Conservation (phyloP, 148 eudicot genomes). For the Agrostemma githago region DNA sequence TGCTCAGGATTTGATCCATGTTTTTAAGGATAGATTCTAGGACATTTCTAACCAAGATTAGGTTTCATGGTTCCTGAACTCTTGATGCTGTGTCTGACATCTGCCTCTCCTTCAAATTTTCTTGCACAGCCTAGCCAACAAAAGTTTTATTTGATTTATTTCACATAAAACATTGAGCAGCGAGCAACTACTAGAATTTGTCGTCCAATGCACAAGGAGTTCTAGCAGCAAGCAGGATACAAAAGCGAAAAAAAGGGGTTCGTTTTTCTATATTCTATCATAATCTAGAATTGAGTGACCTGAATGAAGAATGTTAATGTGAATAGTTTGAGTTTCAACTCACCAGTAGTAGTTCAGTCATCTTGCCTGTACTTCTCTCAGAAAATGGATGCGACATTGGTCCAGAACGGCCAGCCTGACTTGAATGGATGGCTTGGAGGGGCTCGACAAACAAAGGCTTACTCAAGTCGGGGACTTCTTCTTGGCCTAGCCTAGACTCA, state of each 20-base stretch:
- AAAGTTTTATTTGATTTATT: slow-evolving; percentile 11
- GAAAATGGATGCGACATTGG: slow-evolving; percentile 29
- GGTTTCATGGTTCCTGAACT: slow-evolving; percentile 21
- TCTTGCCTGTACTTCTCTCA: slow-evolving; percentile 60
- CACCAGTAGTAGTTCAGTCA: slow-evolving; percentile 86
- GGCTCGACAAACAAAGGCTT: slow-evolving; percentile 52
- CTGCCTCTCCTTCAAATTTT: slow-evolving; percentile 50
- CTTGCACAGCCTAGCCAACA: slow-evolving; percentile 62
- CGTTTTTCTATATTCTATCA: neutral
- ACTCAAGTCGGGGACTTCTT: slow-evolving; percentile 39
- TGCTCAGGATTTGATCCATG: slow-evolving; percentile 13
- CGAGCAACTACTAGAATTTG: neutral
- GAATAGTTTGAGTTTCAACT: slow-evolving; percentile 16
- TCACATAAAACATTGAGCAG: neutral
- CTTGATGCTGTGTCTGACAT: slow-evolving; percentile 26
- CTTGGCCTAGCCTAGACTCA: slow-evolving; percentile 25
- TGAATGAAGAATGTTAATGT: neutral
- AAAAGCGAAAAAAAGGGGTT: neutral
- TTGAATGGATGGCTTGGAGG: slow-evolving; percentile 43
- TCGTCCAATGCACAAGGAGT: neutral
- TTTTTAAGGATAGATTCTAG: neutral
- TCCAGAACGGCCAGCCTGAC: slow-evolving; percentile 25
- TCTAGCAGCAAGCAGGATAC: neutral
- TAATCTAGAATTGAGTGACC: neutral
- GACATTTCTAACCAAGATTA: slow-evolving; percentile 1